Conservation (phyloP, 1,139 yeast genomes). For the Arxiozyma bovina region DNA sequence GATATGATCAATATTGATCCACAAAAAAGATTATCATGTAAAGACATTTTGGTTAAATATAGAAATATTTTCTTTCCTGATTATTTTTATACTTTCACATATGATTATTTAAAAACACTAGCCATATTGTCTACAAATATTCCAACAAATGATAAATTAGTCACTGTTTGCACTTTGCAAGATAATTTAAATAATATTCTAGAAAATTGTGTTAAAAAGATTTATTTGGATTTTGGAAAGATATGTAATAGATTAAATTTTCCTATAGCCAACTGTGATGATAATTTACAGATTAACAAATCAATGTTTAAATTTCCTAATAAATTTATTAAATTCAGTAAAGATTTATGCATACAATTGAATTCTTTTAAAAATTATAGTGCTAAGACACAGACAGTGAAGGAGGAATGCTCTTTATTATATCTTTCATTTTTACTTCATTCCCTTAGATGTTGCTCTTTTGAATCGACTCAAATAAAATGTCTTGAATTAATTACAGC, state of each 20-base stretch:
- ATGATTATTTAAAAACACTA: slow-evolving; percentile 51
- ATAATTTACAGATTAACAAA: slow-evolving; percentile 1
- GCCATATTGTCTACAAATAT: slow-evolving; percentile 26
- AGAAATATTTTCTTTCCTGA: slow-evolving; percentile 54
- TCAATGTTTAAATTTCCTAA: background rate
- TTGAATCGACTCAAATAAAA: slow-evolving; percentile 52
- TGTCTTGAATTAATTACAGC: slow-evolving; percentile 74
- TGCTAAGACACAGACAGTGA: slow-evolving; percentile 1
- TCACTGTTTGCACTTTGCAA: slow-evolving; percentile 18
- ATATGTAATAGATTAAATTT: slow-evolving; percentile 43
- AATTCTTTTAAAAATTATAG: background rate
- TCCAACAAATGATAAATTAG: slow-evolving; percentile 19
- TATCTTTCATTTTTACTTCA: slow-evolving; percentile 58
- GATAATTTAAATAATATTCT: slow-evolving; percentile 36
- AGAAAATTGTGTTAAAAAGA: slow-evolving; percentile 51
- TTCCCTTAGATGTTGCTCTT: slow-evolving; percentile 53
- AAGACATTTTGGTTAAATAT: slow-evolving; percentile 44
- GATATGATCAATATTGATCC: slow-evolving; percentile 64
- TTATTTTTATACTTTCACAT: slow-evolving; percentile 60
- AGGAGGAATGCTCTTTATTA: slow-evolving; percentile 39
- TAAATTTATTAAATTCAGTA: background rate
- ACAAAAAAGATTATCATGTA: slow-evolving; percentile 46
- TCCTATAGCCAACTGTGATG: slow-evolving; percentile 23
- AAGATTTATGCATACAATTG: background rate
- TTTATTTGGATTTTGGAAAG: slow-evolving; percentile 48